Percentiles rank a stretch among this genome's conserved stretches.
Conservation (phyloP, 140 eudicot genomes). For the Senecio squalidus region DNA sequence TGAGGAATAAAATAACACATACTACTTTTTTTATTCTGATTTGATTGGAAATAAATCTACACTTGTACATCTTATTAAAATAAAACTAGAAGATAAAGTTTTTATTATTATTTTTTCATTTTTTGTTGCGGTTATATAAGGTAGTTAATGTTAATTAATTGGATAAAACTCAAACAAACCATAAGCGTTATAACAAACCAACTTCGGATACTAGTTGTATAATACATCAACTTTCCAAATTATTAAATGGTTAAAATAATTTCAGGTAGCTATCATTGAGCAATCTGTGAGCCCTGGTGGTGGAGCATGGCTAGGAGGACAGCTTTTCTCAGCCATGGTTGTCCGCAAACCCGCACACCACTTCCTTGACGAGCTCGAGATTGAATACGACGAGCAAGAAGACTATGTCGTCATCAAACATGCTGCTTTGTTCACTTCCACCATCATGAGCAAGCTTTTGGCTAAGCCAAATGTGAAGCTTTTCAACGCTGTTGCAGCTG, state of each 20-base stretch:
- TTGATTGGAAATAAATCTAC: no score
- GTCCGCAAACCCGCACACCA: conserved; percentile 81
- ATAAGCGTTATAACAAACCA: no score
- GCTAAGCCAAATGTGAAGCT: conserved; percentile 82
- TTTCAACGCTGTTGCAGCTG: conserved; percentile 88
- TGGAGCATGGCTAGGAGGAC: conserved; percentile 87
- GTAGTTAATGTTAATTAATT: no score
- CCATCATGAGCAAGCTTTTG: conserved; percentile 81
- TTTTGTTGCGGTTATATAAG: no score
- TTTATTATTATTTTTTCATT: no score
- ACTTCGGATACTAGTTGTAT: no score
- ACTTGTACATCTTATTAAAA: no score
- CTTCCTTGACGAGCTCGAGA: conserved; percentile 76
- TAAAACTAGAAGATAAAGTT: no score
- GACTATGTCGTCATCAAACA: conserved; percentile 79
- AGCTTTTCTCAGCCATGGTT: conserved; percentile 82
- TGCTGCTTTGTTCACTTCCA: conserved; percentile 81
- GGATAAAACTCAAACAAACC: no score
- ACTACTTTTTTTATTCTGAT: not conserved
- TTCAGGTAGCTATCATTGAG: conserved; percentile 60
- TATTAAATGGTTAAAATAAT: not conserved
- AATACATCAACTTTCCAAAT: no score
- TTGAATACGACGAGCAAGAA: conserved; percentile 75
- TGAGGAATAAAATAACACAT: not conserved
- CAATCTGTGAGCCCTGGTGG: conserved; percentile 89